Evolutionary conservation across 2,329 filamentous ascomycete species (phyloP), one percentile per base, ranked within the genome.

Genomic region (Neodidymelliopsis sp.): DNA sequence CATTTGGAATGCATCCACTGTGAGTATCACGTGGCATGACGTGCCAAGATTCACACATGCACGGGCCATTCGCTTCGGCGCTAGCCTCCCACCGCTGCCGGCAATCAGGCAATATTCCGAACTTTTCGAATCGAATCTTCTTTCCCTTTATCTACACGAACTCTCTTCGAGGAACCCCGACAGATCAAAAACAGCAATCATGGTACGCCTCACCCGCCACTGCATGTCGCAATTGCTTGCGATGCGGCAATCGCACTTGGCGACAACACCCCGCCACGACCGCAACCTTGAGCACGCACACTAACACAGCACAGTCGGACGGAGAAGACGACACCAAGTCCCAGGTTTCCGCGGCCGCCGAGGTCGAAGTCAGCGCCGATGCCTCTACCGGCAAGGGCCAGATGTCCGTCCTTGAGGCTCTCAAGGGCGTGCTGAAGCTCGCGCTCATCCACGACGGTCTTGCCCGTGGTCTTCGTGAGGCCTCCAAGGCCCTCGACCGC

Each of bases 361-460:
- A 97, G 84, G 92, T 97, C 80, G 93, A 97, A 82, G 91, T 97
- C 77, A 88, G 88, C 76, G 91, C 89, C 79, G 92, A 96, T 82
- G 88, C 88, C 76, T 78, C 86, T 77, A 82, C 83, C 75, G 73
- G 72, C 59, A 90, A 91, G 79, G 89, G 89, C 74, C 91, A 91
- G 84, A 97, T 99, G 92, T 92, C 90, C 76, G 92, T 97, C 73
- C 87, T 97, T 70, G 94, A 99, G 74, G 94, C 94, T 70, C 89
- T 99, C 74, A 99, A 99, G 87, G 94, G 94, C 78, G 94, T 97
- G 65, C 86, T 99, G 76, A 96, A 96, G 85, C 90, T 97, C 77
- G 89, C 94, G 62, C 90, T 99, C 72, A 97, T 97, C 88, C 93
- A 99, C 88, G 94, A 99, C 78, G 94, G 94, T 78, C 92, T 99